Conservation (phyloP, 176 grass and related monocot species). For the Zea mays region Zm-B73-REFERENCE-NAM-5.0 NC_050098.1:155927501-155928000, state of each 20-base stretch:
- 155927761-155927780: background rate
- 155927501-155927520: background rate
- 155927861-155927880: conserved; percentile 5
- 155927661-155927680: background rate
- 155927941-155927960: too few species aligned
- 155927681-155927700: conserved; percentile 47
- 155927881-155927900: conserved; percentile 8
- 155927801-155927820: conserved; percentile 34
- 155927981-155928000: background rate
- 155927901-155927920: background rate
- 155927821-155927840: background rate
- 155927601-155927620: conserved; percentile 7
- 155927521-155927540: background rate
- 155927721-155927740: background rate
- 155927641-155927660: background rate
- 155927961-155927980: background rate
- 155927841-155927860: background rate
- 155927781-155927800: background rate
- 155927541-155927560: background rate
- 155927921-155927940: background rate
- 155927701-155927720: background rate
- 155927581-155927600: background rate
- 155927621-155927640: background rate
- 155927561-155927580: too few species aligned
- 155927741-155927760: conserved; percentile 29